Percentiles rank a stretch among this genome's conserved stretches.
These are phyloP conservation scores for Cryptosporidium parvum DNA, from an alignment of 169 alveolate species.

Conservation along the genomic window DNA sequence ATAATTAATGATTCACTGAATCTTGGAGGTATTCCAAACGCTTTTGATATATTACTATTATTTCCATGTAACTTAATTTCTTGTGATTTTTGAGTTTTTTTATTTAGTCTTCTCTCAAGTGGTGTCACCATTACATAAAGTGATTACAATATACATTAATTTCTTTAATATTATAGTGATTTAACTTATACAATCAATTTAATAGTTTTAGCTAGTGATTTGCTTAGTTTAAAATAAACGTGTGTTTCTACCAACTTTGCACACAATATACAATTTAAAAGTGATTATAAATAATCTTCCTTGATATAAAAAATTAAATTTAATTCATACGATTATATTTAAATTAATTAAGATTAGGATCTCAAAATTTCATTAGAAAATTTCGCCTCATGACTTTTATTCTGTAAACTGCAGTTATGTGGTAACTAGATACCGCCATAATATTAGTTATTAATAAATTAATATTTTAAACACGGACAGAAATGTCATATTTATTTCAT, in stretches of 20 bases:
- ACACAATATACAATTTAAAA: constrained; percentile 10
- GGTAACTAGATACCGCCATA: constrained; percentile 25
- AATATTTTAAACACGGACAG: background rate
- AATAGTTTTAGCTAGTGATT: background rate
- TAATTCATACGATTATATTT: background rate
- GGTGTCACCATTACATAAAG: constrained; percentile 55
- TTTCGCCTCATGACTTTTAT: background rate
- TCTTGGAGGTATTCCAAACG: constrained; percentile 76
- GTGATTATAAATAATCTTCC: background rate
- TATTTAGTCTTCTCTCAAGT: constrained; percentile 39
- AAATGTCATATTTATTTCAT: constrained; percentile 66
- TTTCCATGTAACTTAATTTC: constrained; percentile 19
- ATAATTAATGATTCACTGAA: constrained; percentile 44
- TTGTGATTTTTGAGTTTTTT: constrained; percentile 14
- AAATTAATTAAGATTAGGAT: background rate
- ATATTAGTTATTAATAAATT: background rate
- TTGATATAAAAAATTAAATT: background rate
- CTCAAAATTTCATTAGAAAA: background rate
- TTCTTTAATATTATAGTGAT: constrained; percentile 1
- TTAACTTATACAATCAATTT: background rate
- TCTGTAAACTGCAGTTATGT: too few relatives aligned
- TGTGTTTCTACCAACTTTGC: constrained; percentile 72
- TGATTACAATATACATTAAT: background rate
- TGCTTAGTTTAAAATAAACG: background rate
- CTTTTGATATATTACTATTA: constrained; percentile 12